A percentile compares a stretch with the other conserved stretches of the same genome.
Evolutionary conservation across 176 grass and related monocot species (phyloP).

Genomic region (Triticum turgidum): DNA sequence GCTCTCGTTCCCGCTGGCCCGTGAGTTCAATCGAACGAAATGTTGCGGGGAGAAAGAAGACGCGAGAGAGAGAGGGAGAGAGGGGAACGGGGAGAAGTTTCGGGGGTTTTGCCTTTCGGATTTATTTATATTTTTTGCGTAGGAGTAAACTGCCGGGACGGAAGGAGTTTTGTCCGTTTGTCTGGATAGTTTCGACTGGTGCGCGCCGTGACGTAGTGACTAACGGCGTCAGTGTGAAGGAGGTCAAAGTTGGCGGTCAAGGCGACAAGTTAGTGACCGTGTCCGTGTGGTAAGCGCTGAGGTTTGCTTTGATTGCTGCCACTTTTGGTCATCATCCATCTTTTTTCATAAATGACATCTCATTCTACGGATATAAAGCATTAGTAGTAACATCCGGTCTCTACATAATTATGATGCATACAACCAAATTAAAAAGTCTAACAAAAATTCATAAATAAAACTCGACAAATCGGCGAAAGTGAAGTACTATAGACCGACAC

Average conservation of each 20-base stretch:
- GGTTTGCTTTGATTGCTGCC: background rate
- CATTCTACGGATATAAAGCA: no score
- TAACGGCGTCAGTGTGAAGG: background rate
- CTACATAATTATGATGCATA: no score
- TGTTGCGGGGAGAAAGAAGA: background rate
- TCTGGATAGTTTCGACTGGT: background rate
- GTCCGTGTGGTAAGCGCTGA: conserved; percentile 2
- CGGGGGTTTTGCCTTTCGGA: background rate
- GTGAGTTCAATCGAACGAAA: background rate
- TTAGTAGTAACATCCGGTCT: no score
- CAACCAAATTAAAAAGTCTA: no score
- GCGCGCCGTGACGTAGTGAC: background rate
- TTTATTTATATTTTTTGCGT: background rate
- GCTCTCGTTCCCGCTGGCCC: background rate
- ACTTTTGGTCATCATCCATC: no score
- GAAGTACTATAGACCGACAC: no score
- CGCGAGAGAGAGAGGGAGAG: no score
- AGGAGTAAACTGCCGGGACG: background rate
- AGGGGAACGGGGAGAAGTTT: background rate
- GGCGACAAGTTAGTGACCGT: background rate
- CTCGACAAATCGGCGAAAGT: no score
- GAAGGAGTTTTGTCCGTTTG: background rate
- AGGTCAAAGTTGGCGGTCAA: background rate
- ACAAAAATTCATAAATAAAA: no score
- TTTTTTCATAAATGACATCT: no score